These are phyloP conservation scores for Quercus lobata DNA, from an alignment of 331 rosid genomes.

Conservation along the genomic window DNA sequence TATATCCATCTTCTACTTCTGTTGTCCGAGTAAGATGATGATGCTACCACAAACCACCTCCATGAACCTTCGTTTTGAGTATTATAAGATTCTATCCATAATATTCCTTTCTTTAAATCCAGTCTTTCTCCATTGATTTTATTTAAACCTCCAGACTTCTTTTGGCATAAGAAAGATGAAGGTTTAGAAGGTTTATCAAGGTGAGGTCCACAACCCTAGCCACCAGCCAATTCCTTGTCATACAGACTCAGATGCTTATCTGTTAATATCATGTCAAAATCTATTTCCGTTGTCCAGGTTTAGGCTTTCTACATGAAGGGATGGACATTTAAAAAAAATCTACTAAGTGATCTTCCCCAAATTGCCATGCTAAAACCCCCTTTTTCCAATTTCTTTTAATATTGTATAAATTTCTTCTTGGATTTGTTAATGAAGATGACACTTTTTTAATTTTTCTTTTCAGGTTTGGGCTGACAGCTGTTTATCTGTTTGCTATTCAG, in stretches of 20 bases:
- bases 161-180: neutral
- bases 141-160: neutral
- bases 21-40: neutral
- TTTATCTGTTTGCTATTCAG: constrained; percentile 81
- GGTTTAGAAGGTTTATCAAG: neutral
- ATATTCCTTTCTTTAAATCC: neutral
- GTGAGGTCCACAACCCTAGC: neutral
- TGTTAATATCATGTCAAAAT: neutral
- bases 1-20: neutral
- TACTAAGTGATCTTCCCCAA: neutral
- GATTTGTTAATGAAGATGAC: neutral
- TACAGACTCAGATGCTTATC: neutral
- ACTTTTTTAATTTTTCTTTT: constrained; percentile 2
- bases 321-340: neutral
- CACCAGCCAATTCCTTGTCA: neutral
- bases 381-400: too few relatives aligned
- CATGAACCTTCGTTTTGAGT: neutral
- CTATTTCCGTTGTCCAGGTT: neutral
- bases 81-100: neutral
- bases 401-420: neutral
- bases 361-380: too few relatives aligned
- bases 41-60: neutral
- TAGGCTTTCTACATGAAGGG: neutral
- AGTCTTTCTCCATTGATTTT: neutral
- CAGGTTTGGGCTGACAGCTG: constrained; percentile 85